Conservation (phyloP, 441 rosid species). For the Dalechampia spathulata region DNA sequence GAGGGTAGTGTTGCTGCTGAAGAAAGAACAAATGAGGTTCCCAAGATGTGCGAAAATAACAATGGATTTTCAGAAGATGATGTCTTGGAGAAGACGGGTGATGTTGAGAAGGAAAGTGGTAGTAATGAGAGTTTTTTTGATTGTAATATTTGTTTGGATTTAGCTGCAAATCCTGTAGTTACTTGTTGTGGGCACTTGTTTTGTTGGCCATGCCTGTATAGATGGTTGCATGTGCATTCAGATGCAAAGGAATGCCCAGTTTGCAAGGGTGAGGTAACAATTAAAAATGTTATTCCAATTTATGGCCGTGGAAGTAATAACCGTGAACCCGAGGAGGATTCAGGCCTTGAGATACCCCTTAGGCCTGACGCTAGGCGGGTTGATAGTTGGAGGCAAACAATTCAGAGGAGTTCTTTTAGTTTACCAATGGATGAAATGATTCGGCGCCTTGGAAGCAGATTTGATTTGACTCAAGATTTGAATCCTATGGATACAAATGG, state of each 20-base stretch:
- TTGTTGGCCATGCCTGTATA: conserved; percentile 89
- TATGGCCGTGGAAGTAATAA: conserved; percentile 70
- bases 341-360: conserved; percentile 59
- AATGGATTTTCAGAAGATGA: conserved; percentile 52
- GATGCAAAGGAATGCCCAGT: conserved; percentile 94
- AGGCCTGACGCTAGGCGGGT: conserved; percentile 76
- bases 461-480: conserved; percentile 56
- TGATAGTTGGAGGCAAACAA: conserved; percentile 85
- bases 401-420: conserved; percentile 52
- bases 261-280: conserved; percentile 82
- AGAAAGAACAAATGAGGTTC: conserved; percentile 53
- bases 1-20: conserved; percentile 81
- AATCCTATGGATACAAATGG: conserved; percentile 46
- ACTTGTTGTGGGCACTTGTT: conserved; percentile 95
- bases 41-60: conserved; percentile 65
- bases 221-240: conserved; percentile 66
- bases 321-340: conserved; percentile 56
- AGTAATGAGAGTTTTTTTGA: conserved; percentile 76
- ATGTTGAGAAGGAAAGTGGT: conserved; percentile 48
- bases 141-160: conserved; percentile 87
- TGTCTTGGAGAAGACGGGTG: conserved; percentile 44
- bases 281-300: conserved; percentile 74
- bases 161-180: conserved; percentile 88
- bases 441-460: conserved; percentile 70
- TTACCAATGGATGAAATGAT: conserved; percentile 89